A percentile compares a stretch with the other conserved stretches of the same genome.
phyloP scores from a whole-genome alignment of 257 asterid genomes.

The Paulownia fortunei region DNA sequence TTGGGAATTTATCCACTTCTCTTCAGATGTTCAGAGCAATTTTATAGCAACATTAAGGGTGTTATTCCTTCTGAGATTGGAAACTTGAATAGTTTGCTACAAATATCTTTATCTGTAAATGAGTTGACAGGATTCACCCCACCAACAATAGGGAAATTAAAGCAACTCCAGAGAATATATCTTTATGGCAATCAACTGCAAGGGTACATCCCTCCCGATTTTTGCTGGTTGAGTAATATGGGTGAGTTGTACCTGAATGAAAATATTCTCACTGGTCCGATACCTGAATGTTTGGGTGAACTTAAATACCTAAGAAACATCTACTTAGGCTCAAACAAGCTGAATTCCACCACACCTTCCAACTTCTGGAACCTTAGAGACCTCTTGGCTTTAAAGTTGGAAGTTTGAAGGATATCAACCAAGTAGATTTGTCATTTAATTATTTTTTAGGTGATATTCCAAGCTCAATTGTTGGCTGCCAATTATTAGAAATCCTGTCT shows the following conservation, averaged over 20 bases:
- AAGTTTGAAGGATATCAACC: background rate
- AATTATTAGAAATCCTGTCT: background rate
- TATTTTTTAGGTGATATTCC: conserved; percentile 34
- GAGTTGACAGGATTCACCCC: conserved; percentile 42
- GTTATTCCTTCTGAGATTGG: conserved; percentile 41
- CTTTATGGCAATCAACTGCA: conserved; percentile 29
- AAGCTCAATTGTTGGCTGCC: conserved; percentile 25
- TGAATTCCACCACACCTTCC: conserved; percentile 38
- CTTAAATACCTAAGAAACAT: conserved; percentile 25
- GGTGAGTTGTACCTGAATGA: conserved; percentile 25
- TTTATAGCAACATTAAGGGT: conserved; percentile 19
- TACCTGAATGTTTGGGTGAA: conserved; percentile 43
- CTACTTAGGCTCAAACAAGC: conserved; percentile 25
- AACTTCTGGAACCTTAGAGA: conserved; percentile 38
- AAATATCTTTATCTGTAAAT: conserved; percentile 19
- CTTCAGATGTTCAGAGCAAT: background rate
- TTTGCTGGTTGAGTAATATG: conserved; percentile 35
- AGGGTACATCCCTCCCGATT: conserved; percentile 34
- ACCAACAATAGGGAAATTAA: conserved; percentile 18
- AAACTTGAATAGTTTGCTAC: conserved; percentile 26
- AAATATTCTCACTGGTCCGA: conserved; percentile 37
- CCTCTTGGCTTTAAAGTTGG: conserved; percentile 16
- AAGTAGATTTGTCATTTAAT: conserved; percentile 28
- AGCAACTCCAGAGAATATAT: conserved; percentile 14
- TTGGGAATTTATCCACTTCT: conserved; percentile 36